Evolutionary conservation across 2,329 filamentous ascomycete genomes (phyloP).

Genomic region (Verruconis gallopava): DNA sequence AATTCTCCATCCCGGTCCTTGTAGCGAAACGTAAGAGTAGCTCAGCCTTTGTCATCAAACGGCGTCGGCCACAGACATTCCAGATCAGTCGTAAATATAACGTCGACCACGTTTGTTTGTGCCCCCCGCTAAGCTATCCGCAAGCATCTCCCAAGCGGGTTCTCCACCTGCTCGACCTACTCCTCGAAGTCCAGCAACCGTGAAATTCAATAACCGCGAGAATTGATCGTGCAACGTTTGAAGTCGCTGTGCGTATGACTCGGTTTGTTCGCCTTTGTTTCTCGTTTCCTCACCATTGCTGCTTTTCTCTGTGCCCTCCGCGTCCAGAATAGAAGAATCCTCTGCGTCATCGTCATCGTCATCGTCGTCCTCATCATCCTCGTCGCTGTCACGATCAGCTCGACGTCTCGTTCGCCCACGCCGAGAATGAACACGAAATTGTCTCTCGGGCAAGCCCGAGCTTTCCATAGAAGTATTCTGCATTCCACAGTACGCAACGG

Average conservation of each 20-base stretch:
- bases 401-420: neutral
- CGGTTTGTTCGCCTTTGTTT: constrained; percentile 11
- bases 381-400: neutral
- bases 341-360: constrained; percentile 5
- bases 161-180: constrained; percentile 63
- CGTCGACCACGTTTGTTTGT: neutral
- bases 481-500: constrained; percentile 51
- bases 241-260: constrained; percentile 26
- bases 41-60: too few relatives aligned
- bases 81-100: too few relatives aligned
- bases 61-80: too few relatives aligned
- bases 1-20: too few relatives aligned
- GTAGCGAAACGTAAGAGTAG: too few relatives aligned
- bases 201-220: constrained; percentile 53
- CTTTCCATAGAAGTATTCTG: neutral
- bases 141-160: constrained; percentile 65
- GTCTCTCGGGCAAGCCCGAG: neutral
- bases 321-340: constrained; percentile 16
- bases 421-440: constrained; percentile 16
- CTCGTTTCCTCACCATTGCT: constrained; percentile 15
- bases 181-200: constrained; percentile 58
- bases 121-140: constrained; percentile 58
- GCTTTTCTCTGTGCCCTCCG: too few relatives aligned
- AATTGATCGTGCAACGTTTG: constrained; percentile 48
- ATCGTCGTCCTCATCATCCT: neutral